Conservation (phyloP, 2,329 filamentous ascomycete species). For the Calonectria honghensis region DNA sequence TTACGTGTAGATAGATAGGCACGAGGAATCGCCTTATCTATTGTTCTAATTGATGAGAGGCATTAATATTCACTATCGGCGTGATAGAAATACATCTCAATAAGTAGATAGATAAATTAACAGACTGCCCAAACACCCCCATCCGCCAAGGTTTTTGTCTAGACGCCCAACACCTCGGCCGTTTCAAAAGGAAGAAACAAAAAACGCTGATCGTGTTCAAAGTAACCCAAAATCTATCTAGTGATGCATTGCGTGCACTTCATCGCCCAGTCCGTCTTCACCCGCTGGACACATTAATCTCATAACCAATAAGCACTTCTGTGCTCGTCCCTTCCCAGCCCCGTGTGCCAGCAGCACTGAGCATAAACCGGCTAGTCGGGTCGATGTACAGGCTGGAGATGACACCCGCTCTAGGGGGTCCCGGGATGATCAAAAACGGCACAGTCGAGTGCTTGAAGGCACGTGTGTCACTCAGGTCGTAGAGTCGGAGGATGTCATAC, state of each 20-base stretch:
- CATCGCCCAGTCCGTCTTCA: constrained; percentile 18
- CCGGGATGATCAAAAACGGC: constrained; percentile 97
- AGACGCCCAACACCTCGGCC: constrained; percentile 35
- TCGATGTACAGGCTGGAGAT: constrained; percentile 92
- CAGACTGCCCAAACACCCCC: constrained; percentile 1
- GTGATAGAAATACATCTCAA: too few species aligned
- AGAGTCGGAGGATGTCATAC: constrained; percentile 93
- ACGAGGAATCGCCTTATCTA: too few species aligned
- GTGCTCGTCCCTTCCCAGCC: constrained; percentile 96
- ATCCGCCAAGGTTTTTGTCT: constrained; percentile 9
- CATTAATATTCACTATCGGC: too few species aligned
- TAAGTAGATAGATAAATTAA: not conserved
- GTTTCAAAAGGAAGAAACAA: not conserved
- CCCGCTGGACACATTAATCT: constrained; percentile 74
- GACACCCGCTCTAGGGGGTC: constrained; percentile 87
- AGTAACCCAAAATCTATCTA: constrained; percentile 18
- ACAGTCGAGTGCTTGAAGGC: constrained; percentile 84
- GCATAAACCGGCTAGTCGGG: constrained; percentile 90
- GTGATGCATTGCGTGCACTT: constrained; percentile 4
- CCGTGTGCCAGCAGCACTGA: constrained; percentile 91
- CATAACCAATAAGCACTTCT: constrained; percentile 95
- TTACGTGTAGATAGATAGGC: not conserved
- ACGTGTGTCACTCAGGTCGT: constrained; percentile 84
- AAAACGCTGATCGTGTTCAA: constrained; percentile 28
- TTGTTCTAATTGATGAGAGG: too few species aligned